phyloP scores from a whole-genome alignment of 2,329 filamentous ascomycete genomes.

The Fusarium tjaetaba region DNA sequence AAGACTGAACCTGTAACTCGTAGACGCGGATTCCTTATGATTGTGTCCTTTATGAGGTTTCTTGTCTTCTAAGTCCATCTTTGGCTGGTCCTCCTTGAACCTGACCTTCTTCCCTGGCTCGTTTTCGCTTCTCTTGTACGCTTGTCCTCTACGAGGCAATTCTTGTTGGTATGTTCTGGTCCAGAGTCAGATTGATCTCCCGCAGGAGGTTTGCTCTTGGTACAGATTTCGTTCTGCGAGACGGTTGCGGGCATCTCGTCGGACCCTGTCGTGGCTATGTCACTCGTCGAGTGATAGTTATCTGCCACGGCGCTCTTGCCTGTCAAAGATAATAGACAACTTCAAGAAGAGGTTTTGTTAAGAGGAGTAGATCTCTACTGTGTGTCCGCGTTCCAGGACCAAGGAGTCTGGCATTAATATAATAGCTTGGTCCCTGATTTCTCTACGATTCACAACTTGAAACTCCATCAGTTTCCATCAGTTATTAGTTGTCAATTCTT shows the following conservation, averaged over 20 bases:
- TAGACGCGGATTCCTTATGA: accelerated
- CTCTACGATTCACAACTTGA: not conserved
- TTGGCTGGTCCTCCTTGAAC: not conserved
- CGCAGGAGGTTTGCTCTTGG: too few relatives aligned
- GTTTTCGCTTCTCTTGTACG: not conserved
- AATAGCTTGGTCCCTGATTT: accelerated
- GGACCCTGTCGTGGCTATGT: not conserved
- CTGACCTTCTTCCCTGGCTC: not conserved
- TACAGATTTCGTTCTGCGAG: not conserved
- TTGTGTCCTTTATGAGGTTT: not conserved
- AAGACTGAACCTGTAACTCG: not conserved
- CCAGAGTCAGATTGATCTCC: not conserved
- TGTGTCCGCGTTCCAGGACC: accelerated
- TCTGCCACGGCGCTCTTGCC: not conserved
- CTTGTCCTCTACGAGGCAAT: not conserved
- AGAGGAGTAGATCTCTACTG: accelerated
- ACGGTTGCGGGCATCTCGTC: too few relatives aligned
- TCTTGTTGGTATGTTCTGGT: not conserved
- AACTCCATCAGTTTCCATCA: not conserved
- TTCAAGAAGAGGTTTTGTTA: too few relatives aligned
- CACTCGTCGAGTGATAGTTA: too few relatives aligned
- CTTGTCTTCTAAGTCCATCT: not conserved
- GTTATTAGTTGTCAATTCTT: not conserved
- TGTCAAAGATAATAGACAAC: too few relatives aligned
- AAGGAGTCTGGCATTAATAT: accelerated